These are phyloP conservation scores for Alternaria rosae DNA, from an alignment of 2,329 filamentous ascomycete species.

Conservation along the genomic window DNA sequence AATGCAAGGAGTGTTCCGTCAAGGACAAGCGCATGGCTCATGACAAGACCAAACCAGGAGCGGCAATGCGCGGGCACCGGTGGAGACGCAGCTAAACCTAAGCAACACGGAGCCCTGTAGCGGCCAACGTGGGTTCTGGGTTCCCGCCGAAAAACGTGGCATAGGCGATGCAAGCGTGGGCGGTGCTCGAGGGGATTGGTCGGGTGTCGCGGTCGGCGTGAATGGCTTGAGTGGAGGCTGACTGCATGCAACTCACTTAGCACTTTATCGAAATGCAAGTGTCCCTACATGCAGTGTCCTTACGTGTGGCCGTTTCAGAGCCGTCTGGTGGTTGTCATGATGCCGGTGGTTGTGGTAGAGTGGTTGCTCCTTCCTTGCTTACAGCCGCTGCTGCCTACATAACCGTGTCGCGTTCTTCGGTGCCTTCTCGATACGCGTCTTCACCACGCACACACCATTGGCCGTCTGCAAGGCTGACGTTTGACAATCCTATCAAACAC, in stretches of 20 bases:
- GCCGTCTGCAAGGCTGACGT: slow-evolving; percentile 10
- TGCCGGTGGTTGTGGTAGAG: slow-evolving; percentile 15
- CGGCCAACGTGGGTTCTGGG: slow-evolving; percentile 15
- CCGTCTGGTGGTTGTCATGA: slow-evolving; percentile 1
- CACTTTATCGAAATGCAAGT: slow-evolving; percentile 19
- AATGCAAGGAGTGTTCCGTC: not conserved
- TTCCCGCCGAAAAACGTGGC: slow-evolving; percentile 19
- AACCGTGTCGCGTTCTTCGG: not conserved
- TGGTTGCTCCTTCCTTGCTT: not conserved
- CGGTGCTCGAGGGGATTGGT: slow-evolving; percentile 3
- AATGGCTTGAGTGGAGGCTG: slow-evolving; percentile 8
- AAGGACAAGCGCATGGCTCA: not conserved
- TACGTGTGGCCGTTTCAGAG: slow-evolving; percentile 25
- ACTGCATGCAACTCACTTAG: slow-evolving; percentile 21
- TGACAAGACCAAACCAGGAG: not conserved
- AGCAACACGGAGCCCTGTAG: slow-evolving; percentile 9
- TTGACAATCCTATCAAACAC: not conserved
- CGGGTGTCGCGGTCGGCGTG: not conserved
- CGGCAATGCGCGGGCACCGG: slow-evolving; percentile 3
- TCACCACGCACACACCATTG: not conserved
- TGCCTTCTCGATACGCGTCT: not conserved
- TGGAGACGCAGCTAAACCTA: not conserved
- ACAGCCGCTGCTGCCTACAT: slow-evolving; percentile 1
- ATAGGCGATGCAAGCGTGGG: slow-evolving; percentile 10
- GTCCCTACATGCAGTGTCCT: slow-evolving; percentile 24